Conservation (phyloP, 352 stramenopile species). For the Phytophthora pinifolia region DNA sequence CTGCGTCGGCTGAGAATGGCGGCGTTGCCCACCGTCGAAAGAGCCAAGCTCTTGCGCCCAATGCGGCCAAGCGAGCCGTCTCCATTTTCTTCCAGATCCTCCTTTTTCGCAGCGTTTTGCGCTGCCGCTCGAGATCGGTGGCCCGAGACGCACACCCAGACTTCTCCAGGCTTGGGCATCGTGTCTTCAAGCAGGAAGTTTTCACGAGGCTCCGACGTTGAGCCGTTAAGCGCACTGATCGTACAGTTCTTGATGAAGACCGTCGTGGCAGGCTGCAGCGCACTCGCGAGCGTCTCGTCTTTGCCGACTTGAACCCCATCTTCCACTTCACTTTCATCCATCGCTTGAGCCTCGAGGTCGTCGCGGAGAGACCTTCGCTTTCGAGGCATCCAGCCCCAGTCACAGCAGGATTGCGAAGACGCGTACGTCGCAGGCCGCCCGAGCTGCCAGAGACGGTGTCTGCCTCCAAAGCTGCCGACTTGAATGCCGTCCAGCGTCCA, state of each 20-base stretch:
- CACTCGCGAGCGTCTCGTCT: slow-evolving; percentile 17
- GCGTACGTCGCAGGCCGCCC: slow-evolving; percentile 54
- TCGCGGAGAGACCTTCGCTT: slow-evolving; percentile 12
- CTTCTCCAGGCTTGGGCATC: no score
- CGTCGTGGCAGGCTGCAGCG: slow-evolving; percentile 8
- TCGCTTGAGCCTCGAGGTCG: slow-evolving; percentile 5
- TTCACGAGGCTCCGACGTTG: no score
- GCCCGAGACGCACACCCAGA: slow-evolving; percentile 57
- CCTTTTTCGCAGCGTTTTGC: slow-evolving; percentile 35
- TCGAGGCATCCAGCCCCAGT: slow-evolving; percentile 30
- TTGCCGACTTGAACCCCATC: slow-evolving; percentile 9
- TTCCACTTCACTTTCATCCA: slow-evolving; percentile 7
- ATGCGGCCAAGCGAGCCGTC: slow-evolving; percentile 7
- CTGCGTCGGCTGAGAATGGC: slow-evolving; percentile 36
- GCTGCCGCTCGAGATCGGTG: slow-evolving; percentile 45
- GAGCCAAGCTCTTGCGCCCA: slow-evolving; percentile 23
- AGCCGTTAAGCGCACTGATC: no score
- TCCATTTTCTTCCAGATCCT: slow-evolving; percentile 7
- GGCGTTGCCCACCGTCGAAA: slow-evolving; percentile 24
- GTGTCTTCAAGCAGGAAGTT: no score
- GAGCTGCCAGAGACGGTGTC: slow-evolving; percentile 63
- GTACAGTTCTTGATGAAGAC: no score
- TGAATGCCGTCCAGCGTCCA: slow-evolving; percentile 74
- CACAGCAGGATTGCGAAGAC: slow-evolving; percentile 40
- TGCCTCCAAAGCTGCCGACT: slow-evolving; percentile 62